phyloP scores from a whole-genome alignment of 106 monocot genomes.

The Dioscorea alata region DNA sequence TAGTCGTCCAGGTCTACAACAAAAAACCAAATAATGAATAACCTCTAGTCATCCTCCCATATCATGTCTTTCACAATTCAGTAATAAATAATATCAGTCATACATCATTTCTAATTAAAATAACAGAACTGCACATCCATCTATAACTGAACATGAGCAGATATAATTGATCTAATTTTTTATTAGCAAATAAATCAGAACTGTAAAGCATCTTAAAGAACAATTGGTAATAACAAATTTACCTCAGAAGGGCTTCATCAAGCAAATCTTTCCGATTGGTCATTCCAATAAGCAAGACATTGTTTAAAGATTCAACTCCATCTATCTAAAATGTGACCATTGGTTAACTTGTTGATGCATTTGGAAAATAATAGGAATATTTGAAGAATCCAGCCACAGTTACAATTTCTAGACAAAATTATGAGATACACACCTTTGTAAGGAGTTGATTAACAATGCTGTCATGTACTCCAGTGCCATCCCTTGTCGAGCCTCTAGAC shows the following conservation, averaged over 20 bases:
- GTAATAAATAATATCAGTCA: no score
- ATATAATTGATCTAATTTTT: no score
- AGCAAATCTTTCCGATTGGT: constrained; percentile 96
- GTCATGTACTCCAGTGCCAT: constrained; percentile 98
- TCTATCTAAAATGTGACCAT: constrained; percentile 65
- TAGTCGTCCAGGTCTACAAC: constrained; percentile 86
- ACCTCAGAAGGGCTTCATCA: constrained; percentile 96
- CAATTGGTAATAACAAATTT: constrained; percentile 1
- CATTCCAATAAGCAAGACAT: constrained; percentile 99
- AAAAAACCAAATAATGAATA: no score
- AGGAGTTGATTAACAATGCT: constrained; percentile 99
- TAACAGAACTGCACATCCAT: no score
- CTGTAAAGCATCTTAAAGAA: not conserved
- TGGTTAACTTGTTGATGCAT: no score
- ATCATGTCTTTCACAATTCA: no score
- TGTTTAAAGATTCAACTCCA: constrained; percentile 95
- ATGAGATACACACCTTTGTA: constrained; percentile 65
- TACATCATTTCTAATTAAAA: no score
- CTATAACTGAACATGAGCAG: no score
- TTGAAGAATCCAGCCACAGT: no score
- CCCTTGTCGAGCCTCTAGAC: constrained; percentile 97
- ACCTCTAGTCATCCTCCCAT: no score
- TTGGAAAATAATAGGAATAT: no score
- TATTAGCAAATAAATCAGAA: not conserved
- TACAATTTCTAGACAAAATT: not conserved